Evolutionary conservation across 1,139 yeast genomes (phyloP), one percentile per base, ranked within the genome.

Genomic region (Blastobotrys illinoisensis): DNA sequence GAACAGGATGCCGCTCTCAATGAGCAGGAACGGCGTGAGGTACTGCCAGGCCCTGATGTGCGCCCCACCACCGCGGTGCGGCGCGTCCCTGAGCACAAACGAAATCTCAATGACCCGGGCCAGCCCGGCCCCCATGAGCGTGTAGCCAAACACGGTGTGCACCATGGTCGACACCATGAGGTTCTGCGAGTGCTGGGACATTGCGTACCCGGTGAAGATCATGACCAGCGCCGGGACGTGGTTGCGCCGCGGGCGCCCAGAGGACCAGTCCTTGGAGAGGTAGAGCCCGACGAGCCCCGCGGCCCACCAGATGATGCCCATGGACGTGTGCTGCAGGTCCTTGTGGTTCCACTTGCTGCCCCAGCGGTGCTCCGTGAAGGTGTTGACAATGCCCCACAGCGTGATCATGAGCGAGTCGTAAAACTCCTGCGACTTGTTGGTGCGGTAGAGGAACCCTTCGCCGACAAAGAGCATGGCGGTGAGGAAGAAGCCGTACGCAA

Each of bases 261-360:
- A 57, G 53, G 64, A 65, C 32, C 86, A 82, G 53, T 79, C 78
- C 63, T 85, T 72, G 1, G 96, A 80, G 52, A 90, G 72, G 70
- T 80, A 86, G 62, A 91, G 76, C 0, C 98, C 98, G 20, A 89
- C 72, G 61, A 89, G 74, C 1, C 97, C 98, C 50, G 96, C 95
- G 55, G 89, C 82, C 95, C 97, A 90, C 96, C 97, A 91, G 45
- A 91, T 79, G 56, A 91, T 86, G 1, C 98, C 98, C 96, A 91
- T 89, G 24, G 95, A 81, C 0, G 98, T 89, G 70, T 90, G 97
- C 71, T 90, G 97, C 68, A 85, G 88, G 53, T 72, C 76, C 28
- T 96, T 95, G 76, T 88, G 95, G 50, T 80, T 78, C 98, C 98
- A 91, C 9, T 76, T 80, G 66, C 88, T 93, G 40, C 96, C 96